These are phyloP conservation scores for Trypanosoma avium DNA, from an alignment of 208 protist species.

Conservation along the genomic window DNA sequence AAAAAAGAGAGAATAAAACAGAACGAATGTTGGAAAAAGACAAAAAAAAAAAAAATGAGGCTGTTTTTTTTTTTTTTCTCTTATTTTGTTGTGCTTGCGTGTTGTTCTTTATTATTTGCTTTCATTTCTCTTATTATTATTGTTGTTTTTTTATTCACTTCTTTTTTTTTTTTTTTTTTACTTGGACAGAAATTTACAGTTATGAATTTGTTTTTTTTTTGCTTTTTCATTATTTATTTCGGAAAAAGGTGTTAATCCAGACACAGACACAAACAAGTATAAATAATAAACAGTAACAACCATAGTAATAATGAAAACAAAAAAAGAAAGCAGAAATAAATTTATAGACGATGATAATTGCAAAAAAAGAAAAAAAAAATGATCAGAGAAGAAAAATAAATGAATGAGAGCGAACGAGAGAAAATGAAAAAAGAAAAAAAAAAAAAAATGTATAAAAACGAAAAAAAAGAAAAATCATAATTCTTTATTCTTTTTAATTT, in stretches of 20 bases:
- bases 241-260: no score
- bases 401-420: conserved; percentile 2
- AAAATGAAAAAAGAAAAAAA: background rate
- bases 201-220: conserved; percentile 2
- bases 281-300: no score
- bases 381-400: no score
- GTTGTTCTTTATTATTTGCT: background rate
- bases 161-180: background rate
- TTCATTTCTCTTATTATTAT: background rate
- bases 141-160: conserved; percentile 7
- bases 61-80: conserved; percentile 3
- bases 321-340: no score
- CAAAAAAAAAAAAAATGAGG: conserved; percentile 10
- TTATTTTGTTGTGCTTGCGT: conserved; percentile 6
- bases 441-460: background rate
- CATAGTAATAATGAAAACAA: no score
- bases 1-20: background rate
- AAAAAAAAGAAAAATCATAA: background rate
- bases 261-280: no score
- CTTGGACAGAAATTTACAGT: background rate
- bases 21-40: conserved; percentile 2
- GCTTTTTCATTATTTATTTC: background rate
- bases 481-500: conserved; percentile 14
- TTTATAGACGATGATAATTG: no score
- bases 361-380: no score